Evolutionary conservation across 495 filamentous ascomycete species (phyloP).

Genomic region (Talaromyces borbonicus): DNA sequence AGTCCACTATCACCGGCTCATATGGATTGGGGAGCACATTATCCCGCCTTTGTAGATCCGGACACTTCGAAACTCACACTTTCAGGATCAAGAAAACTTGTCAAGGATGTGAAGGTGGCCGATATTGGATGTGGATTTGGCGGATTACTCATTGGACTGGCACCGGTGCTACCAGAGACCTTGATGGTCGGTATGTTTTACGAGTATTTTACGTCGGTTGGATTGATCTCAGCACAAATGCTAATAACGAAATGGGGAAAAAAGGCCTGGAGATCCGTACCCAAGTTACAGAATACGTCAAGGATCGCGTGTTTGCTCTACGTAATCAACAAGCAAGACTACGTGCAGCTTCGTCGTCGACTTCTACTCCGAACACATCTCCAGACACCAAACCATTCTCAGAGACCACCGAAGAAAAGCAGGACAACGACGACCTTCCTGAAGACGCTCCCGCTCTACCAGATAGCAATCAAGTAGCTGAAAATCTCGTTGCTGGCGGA

Average conservation of each 20-base stretch:
- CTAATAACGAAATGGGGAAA: too few relatives aligned
- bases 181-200: conserved; percentile 61
- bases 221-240: too few relatives aligned
- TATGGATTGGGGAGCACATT: conserved; percentile 88
- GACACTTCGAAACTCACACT: conserved; percentile 23
- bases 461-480: conserved; percentile 8
- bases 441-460: conserved; percentile 4
- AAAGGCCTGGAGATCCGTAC: conserved; percentile 85
- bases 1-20: conserved; percentile 72
- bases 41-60: conserved; percentile 55
- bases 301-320: conserved; percentile 73
- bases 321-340: conserved; percentile 51
- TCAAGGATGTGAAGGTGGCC: conserved; percentile 74
- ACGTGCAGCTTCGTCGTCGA: conserved; percentile 6
- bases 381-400: not conserved
- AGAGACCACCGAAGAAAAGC: conserved; percentile 22
- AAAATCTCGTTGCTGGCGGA: conserved; percentile 23
- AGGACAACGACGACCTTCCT: conserved; percentile 10
- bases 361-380: conserved; percentile 6
- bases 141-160: conserved; percentile 77
- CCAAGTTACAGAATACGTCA: conserved; percentile 80
- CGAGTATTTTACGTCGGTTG: not conserved
- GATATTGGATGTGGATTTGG: conserved; percentile 98
- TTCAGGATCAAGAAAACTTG: conserved; percentile 33
- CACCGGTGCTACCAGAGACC: conserved; percentile 69